phyloP scores from a whole-genome alignment of 2,329 filamentous ascomycete genomes.

The Aspergillus hiratsukae region DNA sequence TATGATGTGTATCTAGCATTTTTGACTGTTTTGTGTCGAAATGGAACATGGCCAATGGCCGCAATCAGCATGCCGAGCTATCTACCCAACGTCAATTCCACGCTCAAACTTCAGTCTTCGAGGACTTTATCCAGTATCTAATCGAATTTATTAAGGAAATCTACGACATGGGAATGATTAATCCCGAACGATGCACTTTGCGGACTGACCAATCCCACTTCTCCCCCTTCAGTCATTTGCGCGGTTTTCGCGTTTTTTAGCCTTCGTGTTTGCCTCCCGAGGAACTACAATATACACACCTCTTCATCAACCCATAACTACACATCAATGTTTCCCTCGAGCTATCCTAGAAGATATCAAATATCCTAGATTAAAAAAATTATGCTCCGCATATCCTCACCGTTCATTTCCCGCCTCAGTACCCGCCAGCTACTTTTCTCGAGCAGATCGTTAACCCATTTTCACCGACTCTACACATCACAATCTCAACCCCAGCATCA shows the following conservation, averaged over 20 bases:
- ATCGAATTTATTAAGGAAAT: background rate
- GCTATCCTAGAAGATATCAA: background rate
- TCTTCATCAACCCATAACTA: background rate
- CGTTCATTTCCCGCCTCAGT: background rate
- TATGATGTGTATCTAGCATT: conserved; percentile 12
- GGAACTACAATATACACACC: background rate
- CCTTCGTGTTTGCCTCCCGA: background rate
- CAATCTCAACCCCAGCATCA: background rate
- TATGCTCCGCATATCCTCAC: background rate
- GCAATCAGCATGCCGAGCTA: background rate
- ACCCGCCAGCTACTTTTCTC: background rate
- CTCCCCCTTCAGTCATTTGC: background rate
- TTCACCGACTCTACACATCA: background rate
- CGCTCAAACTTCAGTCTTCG: background rate
- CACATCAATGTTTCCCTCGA: background rate
- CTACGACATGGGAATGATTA: background rate
- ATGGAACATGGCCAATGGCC: background rate
- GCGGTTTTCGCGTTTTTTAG: conserved; percentile 3
- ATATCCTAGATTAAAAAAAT: background rate
- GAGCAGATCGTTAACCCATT: background rate
- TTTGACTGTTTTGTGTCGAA: background rate
- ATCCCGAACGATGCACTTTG: background rate
- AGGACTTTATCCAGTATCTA: background rate
- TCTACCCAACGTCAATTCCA: background rate
- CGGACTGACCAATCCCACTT: background rate